Conservation (phyloP, 768 basidiomycete genomes). For the Suillus fuscotomentosus region DNA sequence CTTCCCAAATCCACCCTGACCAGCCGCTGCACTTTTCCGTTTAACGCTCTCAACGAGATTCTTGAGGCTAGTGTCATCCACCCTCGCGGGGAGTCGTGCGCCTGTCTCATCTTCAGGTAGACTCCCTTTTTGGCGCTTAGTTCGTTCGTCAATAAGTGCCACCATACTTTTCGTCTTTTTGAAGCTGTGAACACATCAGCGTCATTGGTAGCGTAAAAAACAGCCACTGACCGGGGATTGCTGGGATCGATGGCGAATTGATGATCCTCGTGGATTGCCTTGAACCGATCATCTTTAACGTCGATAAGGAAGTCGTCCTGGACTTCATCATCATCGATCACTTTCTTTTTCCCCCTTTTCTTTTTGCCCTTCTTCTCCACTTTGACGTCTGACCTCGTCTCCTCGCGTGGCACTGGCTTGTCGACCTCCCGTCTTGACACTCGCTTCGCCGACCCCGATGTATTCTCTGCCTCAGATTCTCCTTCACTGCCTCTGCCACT, state of each 20-base stretch:
- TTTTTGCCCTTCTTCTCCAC: slow-evolving; percentile 67
- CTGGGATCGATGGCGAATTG: slow-evolving; percentile 94
- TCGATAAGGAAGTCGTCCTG: slow-evolving; percentile 84
- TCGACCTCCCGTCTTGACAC: slow-evolving; percentile 19
- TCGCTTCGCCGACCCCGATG: slow-evolving; percentile 23
- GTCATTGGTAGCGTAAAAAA: neutral
- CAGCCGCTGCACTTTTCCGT: slow-evolving; percentile 54
- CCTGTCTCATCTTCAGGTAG: slow-evolving; percentile 1
- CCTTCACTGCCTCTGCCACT: slow-evolving; percentile 37
- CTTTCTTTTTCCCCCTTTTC: slow-evolving; percentile 40
- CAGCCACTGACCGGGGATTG: slow-evolving; percentile 81
- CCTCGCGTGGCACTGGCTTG: slow-evolving; percentile 34
- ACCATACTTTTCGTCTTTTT: slow-evolving; percentile 92
- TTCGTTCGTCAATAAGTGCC: slow-evolving; percentile 80
- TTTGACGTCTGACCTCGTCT: slow-evolving; percentile 85
- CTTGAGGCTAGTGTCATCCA: slow-evolving; percentile 44
- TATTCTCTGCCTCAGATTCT: slow-evolving; percentile 20
- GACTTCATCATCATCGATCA: slow-evolving; percentile 54
- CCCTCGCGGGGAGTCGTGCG: slow-evolving; percentile 7
- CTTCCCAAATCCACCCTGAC: slow-evolving; percentile 35
- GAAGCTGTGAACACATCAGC: slow-evolving; percentile 53
- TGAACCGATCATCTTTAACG: slow-evolving; percentile 86
- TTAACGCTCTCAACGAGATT: slow-evolving; percentile 86
- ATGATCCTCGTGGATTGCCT: slow-evolving; percentile 83
- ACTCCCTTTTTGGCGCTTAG: slow-evolving; percentile 52